Evolutionary conservation across 2,329 filamentous ascomycete species (phyloP), one percentile per base, ranked within the genome.

Genomic region (Cyphellophora europaea): DNA sequence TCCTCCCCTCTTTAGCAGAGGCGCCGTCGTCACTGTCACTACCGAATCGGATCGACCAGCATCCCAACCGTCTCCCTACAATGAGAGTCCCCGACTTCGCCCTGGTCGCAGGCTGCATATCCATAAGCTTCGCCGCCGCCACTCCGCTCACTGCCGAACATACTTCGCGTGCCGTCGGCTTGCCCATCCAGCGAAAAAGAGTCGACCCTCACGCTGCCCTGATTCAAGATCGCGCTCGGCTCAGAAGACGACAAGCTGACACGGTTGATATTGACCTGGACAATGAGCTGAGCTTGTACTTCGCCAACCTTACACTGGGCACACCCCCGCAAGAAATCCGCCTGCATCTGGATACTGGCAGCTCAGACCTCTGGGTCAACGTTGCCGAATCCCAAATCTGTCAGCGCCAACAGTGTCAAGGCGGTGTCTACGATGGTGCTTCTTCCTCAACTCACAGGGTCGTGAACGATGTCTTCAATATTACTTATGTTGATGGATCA

Each of bases 401-500:
- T 53, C 50, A 53, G 5, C 50, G 56, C 4, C 52, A 66, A 11
- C 69, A 70, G 1, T 91, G 85, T 52, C 50, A 57, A 5, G 60
- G 58, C 12, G 84, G 83, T 11, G 76, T 76, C 1, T 93, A 87
- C 57, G 56, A 61, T 28, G 71, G 82, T 27, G 80, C 82, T 53
- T 58, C 66, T 1, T 93, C 86, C 0, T 85, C 82, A 2, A 83
- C 85, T 2, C 89, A 88, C 57, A 51, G 69, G 19, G 86, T 79
- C 53, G 58, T 93, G 36, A 78, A 77, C 43, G 77, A 73, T 51
- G 68, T 77, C 41, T 94, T 95, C 65, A 88, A 89, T 61, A 93
- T 94, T 44, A 77, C 78, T 2, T 94, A 94, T 47, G 80, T 82
- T 27, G 87, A 94, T 58, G 83, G 83, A 30, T 82, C 82, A 0